phyloP scores from a whole-genome alignment of 768 basidiomycete genomes.

The Crepidotus variabilis region DNA sequence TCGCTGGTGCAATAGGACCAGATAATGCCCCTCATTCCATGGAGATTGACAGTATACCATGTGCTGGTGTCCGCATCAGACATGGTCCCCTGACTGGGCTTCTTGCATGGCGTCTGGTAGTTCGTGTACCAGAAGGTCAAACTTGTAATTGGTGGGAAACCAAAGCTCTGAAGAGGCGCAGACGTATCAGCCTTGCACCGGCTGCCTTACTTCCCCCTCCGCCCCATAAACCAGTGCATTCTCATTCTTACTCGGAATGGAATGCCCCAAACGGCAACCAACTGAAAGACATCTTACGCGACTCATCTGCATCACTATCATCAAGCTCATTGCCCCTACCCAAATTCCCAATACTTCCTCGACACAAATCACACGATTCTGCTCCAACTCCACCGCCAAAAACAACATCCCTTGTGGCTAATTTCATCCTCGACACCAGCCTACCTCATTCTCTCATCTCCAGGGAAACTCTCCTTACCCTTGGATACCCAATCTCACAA shows the following conservation, averaged over 20 bases:
- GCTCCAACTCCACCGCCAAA: not conserved
- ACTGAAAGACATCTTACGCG: not conserved
- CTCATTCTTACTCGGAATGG: slow-evolving; percentile 2
- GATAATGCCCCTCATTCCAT: slow-evolving; percentile 23
- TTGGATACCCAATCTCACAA: slow-evolving; percentile 18
- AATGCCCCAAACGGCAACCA: not conserved
- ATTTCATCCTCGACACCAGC: slow-evolving; percentile 29
- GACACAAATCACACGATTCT: not conserved
- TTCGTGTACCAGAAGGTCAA: slow-evolving; percentile 13
- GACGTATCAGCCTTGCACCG: not conserved
- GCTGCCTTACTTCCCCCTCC: slow-evolving; percentile 3
- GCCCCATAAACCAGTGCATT: not conserved
- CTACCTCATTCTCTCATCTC: slow-evolving; percentile 24
- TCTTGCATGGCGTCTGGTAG: slow-evolving; percentile 28
- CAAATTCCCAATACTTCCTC: not conserved
- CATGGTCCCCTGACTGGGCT: slow-evolving; percentile 25
- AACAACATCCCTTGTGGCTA: slow-evolving; percentile 18
- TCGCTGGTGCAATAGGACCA: slow-evolving; percentile 21
- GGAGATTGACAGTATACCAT: slow-evolving; percentile 28
- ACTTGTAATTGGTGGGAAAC: slow-evolving; percentile 15
- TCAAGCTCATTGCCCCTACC: slow-evolving; percentile 11
- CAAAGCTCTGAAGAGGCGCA: not conserved
- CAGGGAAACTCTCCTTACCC: slow-evolving; percentile 21
- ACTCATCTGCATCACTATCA: slow-evolving; percentile 6
- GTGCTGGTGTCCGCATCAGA: slow-evolving; percentile 27